Base-by-base conservation (phyloP, 2,329 filamentous ascomycete genomes). In the Leptographium procerum region DNA sequence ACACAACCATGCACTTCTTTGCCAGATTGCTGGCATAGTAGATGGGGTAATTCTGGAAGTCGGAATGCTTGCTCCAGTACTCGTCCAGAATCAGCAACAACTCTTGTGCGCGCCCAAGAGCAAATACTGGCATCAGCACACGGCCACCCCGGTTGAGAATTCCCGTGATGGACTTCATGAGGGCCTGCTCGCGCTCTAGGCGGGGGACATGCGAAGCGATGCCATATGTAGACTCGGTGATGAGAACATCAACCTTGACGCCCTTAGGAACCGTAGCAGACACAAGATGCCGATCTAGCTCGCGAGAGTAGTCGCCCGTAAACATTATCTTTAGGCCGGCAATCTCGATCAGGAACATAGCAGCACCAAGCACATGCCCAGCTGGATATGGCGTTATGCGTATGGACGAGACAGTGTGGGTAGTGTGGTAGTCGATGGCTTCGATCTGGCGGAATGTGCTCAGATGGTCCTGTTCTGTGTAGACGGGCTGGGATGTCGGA, bases 331-430 rank as follows among this genome's bases (percentile, higher is more conserved):
- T 97, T 60, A 99, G 82, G 0, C 92, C 94, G 4, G 92, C 94
- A 67, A 99, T 99, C 68, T 96, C 92, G 65, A 99, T 89, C 36
- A 97, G 81, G 65, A 96, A 99, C 94, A 99, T 99, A 66, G 94
- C 94, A 14, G 94, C 94, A 45, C 94, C 94, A 11, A 99, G 81
- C n/a, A 99, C 94, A 75, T 99, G 94, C 28, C 94, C 94, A 9
- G 94, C 94, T 3, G 95, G 94, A 66, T 96, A 97, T 19, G 94
- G 94, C 0, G 94, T 99, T 66, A 99, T 95, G 57, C 91, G 87
- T 65, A 99, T 96, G 43, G 91, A 95, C 36, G 92, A 94, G 63
- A 97, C 92, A 10, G 91, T 96, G 67, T 99, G 92, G 8, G 94
- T 99, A 8, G 94, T 97, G 71, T 97, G 89, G 73, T 96, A 99